Conservation (phyloP, 2,329 filamentous ascomycete genomes). For the Colletotrichum plurivorum region DNA sequence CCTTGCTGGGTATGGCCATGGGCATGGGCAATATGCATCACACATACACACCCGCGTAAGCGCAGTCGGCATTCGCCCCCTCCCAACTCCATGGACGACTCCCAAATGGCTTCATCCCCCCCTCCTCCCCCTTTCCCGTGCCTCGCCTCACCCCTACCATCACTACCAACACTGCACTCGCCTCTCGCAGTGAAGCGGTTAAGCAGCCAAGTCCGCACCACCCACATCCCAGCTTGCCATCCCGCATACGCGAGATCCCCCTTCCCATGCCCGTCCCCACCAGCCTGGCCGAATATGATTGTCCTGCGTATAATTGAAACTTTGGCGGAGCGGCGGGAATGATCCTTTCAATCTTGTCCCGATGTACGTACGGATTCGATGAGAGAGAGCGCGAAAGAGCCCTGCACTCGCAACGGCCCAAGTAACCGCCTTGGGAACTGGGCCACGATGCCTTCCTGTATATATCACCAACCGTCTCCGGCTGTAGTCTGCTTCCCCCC, state of each 20-base stretch:
- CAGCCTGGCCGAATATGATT: constrained; percentile 31
- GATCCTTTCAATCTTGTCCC: constrained; percentile 35
- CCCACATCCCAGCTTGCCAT: constrained; percentile 30
- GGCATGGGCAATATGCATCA: constrained; percentile 1
- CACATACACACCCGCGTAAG: constrained; percentile 25
- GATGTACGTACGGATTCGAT: constrained; percentile 9
- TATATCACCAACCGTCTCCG: constrained; percentile 30
- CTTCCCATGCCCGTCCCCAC: constrained; percentile 32
- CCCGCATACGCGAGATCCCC: constrained; percentile 39
- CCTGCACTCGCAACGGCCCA: constrained; percentile 22
- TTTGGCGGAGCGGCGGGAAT: constrained; percentile 39
- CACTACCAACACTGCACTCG: not conserved
- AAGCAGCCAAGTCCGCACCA: constrained; percentile 11
- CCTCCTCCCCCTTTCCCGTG: not conserved
- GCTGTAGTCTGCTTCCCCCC: not conserved
- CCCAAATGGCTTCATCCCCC: constrained; percentile 20
- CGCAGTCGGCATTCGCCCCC: constrained; percentile 31
- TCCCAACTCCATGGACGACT: constrained; percentile 9
- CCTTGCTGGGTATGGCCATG: too few species aligned
- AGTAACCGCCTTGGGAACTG: constrained; percentile 27
- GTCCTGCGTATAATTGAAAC: constrained; percentile 39
- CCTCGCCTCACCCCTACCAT: not conserved
- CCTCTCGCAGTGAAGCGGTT: constrained; percentile 21
- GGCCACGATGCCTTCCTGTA: constrained; percentile 24
- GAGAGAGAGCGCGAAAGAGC: not conserved